Conservation (phyloP, 331 rosid genomes). For the Rosa hybrid region DNA sequence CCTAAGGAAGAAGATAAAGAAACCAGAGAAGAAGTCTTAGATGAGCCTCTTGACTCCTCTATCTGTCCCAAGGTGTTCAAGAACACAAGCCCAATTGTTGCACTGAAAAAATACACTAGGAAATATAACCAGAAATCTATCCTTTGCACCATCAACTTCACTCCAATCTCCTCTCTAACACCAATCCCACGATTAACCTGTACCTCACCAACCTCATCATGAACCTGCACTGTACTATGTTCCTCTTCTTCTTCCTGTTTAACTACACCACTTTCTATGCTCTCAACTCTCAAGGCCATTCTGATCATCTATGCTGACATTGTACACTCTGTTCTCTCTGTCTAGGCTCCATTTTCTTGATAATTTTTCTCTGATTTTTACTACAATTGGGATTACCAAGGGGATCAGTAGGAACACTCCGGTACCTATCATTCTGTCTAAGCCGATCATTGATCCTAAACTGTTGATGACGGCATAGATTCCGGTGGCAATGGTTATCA, state of each 20-base stretch:
- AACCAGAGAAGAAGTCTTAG: slow-evolving; percentile 61
- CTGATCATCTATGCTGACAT: slow-evolving; percentile 46
- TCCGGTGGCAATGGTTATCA: slow-evolving; percentile 71
- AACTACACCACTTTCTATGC: slow-evolving; percentile 31
- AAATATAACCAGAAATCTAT: slow-evolving; percentile 82
- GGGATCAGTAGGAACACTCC: slow-evolving; percentile 56
- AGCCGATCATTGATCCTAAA: slow-evolving; percentile 36
- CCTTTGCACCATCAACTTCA: slow-evolving; percentile 65
- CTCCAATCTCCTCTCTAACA: slow-evolving; percentile 74
- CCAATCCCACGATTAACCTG: background rate
- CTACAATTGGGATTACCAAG: slow-evolving; percentile 39
- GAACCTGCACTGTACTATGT: slow-evolving; percentile 17
- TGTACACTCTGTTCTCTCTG: slow-evolving; percentile 48
- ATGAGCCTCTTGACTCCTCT: slow-evolving; percentile 70
- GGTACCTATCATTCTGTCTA: slow-evolving; percentile 46
- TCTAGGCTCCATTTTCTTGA: slow-evolving; percentile 23
- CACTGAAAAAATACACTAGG: slow-evolving; percentile 60
- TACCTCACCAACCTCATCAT: background rate
- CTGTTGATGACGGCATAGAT: slow-evolving; percentile 60
- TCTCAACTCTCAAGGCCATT: slow-evolving; percentile 4
- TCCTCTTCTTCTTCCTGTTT: slow-evolving; percentile 22
- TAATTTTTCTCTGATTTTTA: slow-evolving; percentile 33
- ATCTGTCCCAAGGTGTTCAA: slow-evolving; percentile 90
- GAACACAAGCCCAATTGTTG: slow-evolving; percentile 79
- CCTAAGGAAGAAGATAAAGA: slow-evolving; percentile 86